Base-by-base conservation (phyloP, 2,329 filamentous ascomycete species). In the Blastomyces percursus region DNA sequence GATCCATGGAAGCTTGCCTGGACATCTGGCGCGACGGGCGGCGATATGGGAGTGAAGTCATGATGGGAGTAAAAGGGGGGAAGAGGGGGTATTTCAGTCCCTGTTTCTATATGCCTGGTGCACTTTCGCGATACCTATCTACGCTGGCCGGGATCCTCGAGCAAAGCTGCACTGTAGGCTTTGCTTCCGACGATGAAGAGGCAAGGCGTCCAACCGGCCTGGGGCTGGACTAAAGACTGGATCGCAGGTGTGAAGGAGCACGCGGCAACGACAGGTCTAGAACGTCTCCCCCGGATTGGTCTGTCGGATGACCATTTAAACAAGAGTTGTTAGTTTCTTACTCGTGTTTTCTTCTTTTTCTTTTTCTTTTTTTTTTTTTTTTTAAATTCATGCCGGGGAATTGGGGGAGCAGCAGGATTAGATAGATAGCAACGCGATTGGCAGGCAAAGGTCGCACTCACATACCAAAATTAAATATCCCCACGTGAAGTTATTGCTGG, bases 1-100 rank as follows among this genome's bases (percentile, higher is more conserved):
- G 78, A 69, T 78, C 77, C 59, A 68, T 72, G 1, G 76, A 75
- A 35, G 73, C 73, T 66, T 77, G 74, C 40, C 73, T 69, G 52
- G 74, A 75, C 58, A 65, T 64, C 66, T 73, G 70, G 9, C 67
- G 69, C 56, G 71, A 73, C 40, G 72, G 66, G 52, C 67, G 72
- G 63, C 69, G 71, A 61, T 70, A 73, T 21, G 74, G 73, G 21
- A 74, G 61, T 27, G 74, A 70, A 61, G 71, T 57, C 73, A 76
- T 74, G 54, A 61, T 67, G 50, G 44, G 21, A 24, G 42, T 14
- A 16, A 16, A 27, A 57, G 27, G 27, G 27, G 42, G 16, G 8
- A 9, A 32, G 52, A 58, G 27, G 42, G 61, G 46, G 62, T 8
- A 7, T 21, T 52, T 9, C 7, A 19, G 21, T 24, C 35, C 35